These are phyloP conservation scores for Medicago lupulina DNA, from an alignment of 306 rosid species.

Conservation along the genomic window DNA sequence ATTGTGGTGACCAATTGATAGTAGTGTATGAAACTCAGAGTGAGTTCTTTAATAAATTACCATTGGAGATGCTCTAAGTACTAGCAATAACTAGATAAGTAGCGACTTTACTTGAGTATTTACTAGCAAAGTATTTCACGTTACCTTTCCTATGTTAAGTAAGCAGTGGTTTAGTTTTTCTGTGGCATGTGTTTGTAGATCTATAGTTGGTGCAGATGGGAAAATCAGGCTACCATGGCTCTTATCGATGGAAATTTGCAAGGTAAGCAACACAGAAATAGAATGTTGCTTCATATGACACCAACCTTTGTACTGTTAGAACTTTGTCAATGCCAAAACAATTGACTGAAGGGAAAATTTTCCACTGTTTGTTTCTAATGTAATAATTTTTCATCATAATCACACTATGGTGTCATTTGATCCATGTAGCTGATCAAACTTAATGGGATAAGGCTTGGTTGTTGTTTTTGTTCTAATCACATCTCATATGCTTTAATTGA, in stretches of 20 bases:
- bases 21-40: too few relatives aligned
- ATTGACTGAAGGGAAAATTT: slow-evolving; percentile 13
- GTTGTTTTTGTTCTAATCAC: not conserved
- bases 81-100: not conserved
- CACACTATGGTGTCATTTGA: not conserved
- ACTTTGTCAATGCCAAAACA: slow-evolving; percentile 8
- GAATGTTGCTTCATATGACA: slow-evolving; percentile 23
- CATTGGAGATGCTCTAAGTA: too few relatives aligned
- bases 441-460: too few relatives aligned
- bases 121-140: not conserved
- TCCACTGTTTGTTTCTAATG: slow-evolving; percentile 5
- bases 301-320: slow-evolving; percentile 16
- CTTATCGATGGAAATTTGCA: slow-evolving; percentile 57
- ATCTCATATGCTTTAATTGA: slow-evolving; percentile 5
- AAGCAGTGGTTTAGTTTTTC: slow-evolving; percentile 33
- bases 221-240: slow-evolving; percentile 60
- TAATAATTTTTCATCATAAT: slow-evolving; percentile 15
- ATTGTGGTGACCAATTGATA: too few relatives aligned
- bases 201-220: slow-evolving; percentile 97
- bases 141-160: not conserved
- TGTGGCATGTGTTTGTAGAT: slow-evolving; percentile 58
- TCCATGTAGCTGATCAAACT: too few relatives aligned
- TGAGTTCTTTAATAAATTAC: too few relatives aligned
- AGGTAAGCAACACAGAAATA: slow-evolving; percentile 55
- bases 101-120: not conserved